These are phyloP conservation scores for Passiflora organensis DNA, from an alignment of 345 rosid species.

Conservation along the genomic window DNA sequence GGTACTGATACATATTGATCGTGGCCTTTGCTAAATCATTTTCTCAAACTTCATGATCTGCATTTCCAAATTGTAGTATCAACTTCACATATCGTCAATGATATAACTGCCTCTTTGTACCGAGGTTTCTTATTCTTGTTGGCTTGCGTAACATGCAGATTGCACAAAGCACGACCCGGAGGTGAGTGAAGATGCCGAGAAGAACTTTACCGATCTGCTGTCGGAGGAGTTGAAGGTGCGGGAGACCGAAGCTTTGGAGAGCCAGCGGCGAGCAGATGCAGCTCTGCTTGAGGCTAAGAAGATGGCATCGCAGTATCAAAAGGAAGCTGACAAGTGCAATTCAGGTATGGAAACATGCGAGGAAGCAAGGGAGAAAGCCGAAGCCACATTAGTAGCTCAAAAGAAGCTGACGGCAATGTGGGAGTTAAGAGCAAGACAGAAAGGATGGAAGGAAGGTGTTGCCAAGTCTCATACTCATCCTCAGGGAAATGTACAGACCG, in stretches of 20 bases:
- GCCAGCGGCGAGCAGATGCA: conserved; percentile 63
- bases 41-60: background rate
- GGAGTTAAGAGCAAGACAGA: conserved; percentile 82
- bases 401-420: conserved; percentile 67
- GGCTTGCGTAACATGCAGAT: conserved; percentile 33
- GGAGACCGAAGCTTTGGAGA: conserved; percentile 75
- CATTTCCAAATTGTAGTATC: background rate
- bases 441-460: conserved; percentile 76
- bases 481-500: conserved; percentile 46
- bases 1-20: background rate
- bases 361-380: conserved; percentile 88
- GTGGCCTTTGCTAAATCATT: background rate
- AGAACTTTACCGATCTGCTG: conserved; percentile 68
- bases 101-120: background rate
- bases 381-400: conserved; percentile 58
- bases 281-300: conserved; percentile 94
- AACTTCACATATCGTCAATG: background rate
- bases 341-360: conserved; percentile 98
- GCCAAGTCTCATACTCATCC: conserved; percentile 38
- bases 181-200: conserved; percentile 76
- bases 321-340: conserved; percentile 97
- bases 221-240: conserved; percentile 78
- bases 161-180: conserved; percentile 82
- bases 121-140: background rate
- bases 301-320: conserved; percentile 79